Base-by-base conservation (phyloP, 768 basidiomycete genomes). In the Cystofilobasidium bisporidii region DNA sequence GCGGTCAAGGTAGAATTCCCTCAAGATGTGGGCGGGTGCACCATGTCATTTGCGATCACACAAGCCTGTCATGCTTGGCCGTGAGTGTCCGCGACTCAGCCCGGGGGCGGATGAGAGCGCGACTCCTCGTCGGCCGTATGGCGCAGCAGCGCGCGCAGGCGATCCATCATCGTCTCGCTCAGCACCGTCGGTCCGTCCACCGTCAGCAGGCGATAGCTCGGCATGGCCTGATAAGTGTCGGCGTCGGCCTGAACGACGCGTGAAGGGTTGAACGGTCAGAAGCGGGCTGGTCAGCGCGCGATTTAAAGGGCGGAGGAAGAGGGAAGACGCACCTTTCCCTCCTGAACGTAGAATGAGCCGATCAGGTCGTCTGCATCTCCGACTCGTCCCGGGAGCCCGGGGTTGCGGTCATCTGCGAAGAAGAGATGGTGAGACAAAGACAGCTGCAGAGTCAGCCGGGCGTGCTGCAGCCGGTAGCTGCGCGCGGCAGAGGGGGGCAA, bases 381-480 rank as follows among this genome's bases (percentile, higher is more conserved):
- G 0, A 63, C 55, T 4, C 67, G 60, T 8, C 61, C 43, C 1
- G 67, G 67, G 41, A 62, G 50, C 20, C 60, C 60, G 14, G 61
- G 61, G 43, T 68, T 68, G 17, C 67, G 67, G 24, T 68, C 67
- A 22, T 68, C 67, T 68, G 4, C 50, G 60, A 41, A 18, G 17
- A 53, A 38, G 18, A 33, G 47, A 18, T 1, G 47, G 50, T 24
- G 33, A 48, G n/a, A n/a, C n/a, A n/a, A n/a, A n/a, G n/a, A n/a
- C n/a, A n/a, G n/a, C n/a, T n/a, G n/a, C n/a, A n/a, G n/a, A n/a
- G n/a, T 55, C 50, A 36, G 36, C 36, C 36, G 36, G 36, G 38
- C 40, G 33, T 38, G 33, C n/a, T 10, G 10, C 38, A 43, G 32
- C 33, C 22, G 47, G 43, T n/a, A 4, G 22, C 33, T 30, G 18